Conservation (phyloP, 2,329 filamentous ascomycete species). For the Colletotrichum destructivum region DNA sequence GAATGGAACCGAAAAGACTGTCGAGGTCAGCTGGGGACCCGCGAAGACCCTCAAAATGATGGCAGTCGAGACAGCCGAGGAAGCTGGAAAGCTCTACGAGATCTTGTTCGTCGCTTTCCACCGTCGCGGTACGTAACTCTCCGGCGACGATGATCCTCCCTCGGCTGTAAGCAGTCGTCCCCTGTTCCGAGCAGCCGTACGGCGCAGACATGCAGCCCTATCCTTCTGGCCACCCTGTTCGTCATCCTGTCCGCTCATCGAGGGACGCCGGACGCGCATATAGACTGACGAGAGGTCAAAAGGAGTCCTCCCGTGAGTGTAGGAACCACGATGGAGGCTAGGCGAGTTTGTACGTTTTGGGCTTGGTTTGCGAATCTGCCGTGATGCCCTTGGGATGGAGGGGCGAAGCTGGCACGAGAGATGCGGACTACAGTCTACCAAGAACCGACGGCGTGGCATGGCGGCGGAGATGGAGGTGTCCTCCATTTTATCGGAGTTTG, state of each 20-base stretch:
- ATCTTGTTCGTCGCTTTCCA: conserved; percentile 25
- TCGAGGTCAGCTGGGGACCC: background rate
- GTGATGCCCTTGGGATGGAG: conserved; percentile 2
- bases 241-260: too few species aligned
- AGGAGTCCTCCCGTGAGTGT: background rate
- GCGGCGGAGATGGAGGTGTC: background rate
- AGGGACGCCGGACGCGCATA: background rate
- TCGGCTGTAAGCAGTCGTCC: conserved; percentile 1
- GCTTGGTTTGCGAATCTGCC: conserved; percentile 32
- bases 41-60: background rate
- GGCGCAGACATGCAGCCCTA: conserved; percentile 21
- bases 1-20: background rate
- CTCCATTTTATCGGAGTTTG: background rate
- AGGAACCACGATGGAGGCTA: conserved; percentile 10
- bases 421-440: conserved; percentile 4
- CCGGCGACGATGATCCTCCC: conserved; percentile 14
- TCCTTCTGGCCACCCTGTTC: background rate
- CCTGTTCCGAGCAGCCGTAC: background rate
- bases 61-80: conserved; percentile 16
- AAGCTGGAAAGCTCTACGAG: conserved; percentile 12
- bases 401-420: background rate
- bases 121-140: conserved; percentile 13
- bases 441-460: conserved; percentile 28
- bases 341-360: conserved; percentile 23
- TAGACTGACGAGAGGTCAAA: background rate